Conservation (phyloP, 768 basidiomycete species). For the Cubamyces lactineus region DNA sequence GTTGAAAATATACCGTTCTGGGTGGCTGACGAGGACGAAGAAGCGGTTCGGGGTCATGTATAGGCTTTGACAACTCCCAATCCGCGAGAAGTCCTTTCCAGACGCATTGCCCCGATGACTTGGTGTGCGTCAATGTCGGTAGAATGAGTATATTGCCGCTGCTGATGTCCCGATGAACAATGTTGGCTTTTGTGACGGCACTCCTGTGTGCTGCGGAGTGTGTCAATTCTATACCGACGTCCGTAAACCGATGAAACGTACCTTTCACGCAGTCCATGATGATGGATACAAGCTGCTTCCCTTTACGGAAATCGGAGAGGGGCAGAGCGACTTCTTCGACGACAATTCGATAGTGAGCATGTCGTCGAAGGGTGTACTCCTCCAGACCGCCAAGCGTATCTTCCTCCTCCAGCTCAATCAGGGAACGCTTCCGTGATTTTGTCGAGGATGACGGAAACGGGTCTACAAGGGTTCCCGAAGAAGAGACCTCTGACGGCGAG, state of each 20-base stretch:
- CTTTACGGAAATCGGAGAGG: background rate
- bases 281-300: background rate
- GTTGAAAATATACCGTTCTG: background rate
- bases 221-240: background rate
- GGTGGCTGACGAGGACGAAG: background rate
- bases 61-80: conserved; percentile 14
- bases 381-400: background rate
- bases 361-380: conserved; percentile 1
- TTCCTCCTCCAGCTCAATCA: background rate
- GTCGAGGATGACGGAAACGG: background rate
- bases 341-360: conserved; percentile 15
- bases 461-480: background rate
- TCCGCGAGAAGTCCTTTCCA: conserved; percentile 6
- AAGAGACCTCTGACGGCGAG: background rate
- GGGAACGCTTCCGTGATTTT: background rate
- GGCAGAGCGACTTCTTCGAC: conserved; percentile 10
- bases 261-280: conserved; percentile 1
- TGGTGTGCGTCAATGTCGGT: background rate
- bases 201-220: background rate
- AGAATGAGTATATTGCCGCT: conserved; percentile 10
- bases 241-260: background rate
- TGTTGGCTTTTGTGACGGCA: background rate
- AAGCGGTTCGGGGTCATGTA: background rate
- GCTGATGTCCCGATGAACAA: conserved; percentile 12
- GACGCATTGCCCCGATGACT: background rate